Evolutionary conservation across 2,329 filamentous ascomycete species (phyloP).

Genomic region (Colletotrichum trifolii): DNA sequence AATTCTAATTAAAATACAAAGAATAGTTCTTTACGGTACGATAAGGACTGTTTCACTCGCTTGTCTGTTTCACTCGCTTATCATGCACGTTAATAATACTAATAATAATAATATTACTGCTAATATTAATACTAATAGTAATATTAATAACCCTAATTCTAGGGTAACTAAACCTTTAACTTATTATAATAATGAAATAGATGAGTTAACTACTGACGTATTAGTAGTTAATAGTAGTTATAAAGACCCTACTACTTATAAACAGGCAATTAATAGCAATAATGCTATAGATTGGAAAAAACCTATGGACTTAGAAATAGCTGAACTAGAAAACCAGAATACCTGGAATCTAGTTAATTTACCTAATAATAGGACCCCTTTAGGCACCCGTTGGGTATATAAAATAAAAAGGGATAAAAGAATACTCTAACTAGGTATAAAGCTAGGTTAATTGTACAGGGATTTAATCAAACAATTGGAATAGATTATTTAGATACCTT

Average conservation of each 20-base stretch:
- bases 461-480: neutral
- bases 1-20: too few relatives aligned
- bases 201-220: neutral
- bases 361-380: neutral
- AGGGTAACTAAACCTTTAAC: neutral
- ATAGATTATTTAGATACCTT: constrained; percentile 1
- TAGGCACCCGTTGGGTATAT: neutral
- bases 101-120: neutral
- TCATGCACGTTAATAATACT: neutral
- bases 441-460: neutral
- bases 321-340: neutral
- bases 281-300: neutral
- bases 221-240: too few relatives aligned
- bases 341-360: neutral
- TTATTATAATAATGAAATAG: neutral
- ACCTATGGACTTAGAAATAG: neutral
- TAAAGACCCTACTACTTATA: neutral
- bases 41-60: too few relatives aligned
- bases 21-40: too few relatives aligned
- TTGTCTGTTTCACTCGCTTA: too few relatives aligned
- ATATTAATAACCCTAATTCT: neutral
- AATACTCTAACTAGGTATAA: neutral
- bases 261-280: neutral
- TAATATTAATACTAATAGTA: neutral
- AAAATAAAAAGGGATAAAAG: neutral